A percentile compares a stretch with the other conserved stretches of the same genome.
These are phyloP conservation scores for Yueomyces sp. DNA, from an alignment of 805 yeast genomes.

Conservation along the genomic window DNA sequence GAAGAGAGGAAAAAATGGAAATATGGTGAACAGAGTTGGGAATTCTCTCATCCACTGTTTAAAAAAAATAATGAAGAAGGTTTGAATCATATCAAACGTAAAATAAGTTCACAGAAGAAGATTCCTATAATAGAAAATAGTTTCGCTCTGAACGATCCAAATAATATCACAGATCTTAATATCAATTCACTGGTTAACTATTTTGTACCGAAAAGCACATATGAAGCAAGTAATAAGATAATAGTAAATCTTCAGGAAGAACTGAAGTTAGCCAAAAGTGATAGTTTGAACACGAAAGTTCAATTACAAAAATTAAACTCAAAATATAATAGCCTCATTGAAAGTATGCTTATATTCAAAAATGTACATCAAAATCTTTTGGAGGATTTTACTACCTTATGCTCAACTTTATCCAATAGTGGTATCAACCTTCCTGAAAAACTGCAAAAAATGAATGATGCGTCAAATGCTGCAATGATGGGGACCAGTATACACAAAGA, in stretches of 20 bases:
- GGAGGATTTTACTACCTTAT: constrained; percentile 36
- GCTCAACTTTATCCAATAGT: constrained; percentile 35
- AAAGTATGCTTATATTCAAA: constrained; percentile 44
- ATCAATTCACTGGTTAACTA: constrained; percentile 8
- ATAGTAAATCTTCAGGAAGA: constrained; percentile 23
- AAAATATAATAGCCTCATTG: constrained; percentile 53
- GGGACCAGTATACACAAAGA: constrained; percentile 1
- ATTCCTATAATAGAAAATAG: constrained; percentile 22
- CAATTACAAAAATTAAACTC: constrained; percentile 34
- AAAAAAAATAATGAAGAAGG: constrained; percentile 62
- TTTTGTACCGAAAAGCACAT: constrained; percentile 14
- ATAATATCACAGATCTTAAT: constrained; percentile 13
- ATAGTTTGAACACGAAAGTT: constrained; percentile 12
- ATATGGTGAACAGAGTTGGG: constrained; percentile 81
- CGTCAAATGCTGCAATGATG: neutral
- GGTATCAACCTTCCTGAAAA: constrained; percentile 56
- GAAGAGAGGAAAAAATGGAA: constrained; percentile 43
- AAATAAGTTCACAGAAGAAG: constrained; percentile 45
- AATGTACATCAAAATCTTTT: constrained; percentile 43
- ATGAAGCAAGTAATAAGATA: constrained; percentile 21
- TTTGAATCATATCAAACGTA: constrained; percentile 76
- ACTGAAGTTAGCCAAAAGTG: constrained; percentile 12
- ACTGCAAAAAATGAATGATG: neutral
- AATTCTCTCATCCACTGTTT: constrained; percentile 86
- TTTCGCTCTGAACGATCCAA: constrained; percentile 11